Base-by-base conservation (phyloP, 129 eudicot genomes). In the Arctium lappa region DNA sequence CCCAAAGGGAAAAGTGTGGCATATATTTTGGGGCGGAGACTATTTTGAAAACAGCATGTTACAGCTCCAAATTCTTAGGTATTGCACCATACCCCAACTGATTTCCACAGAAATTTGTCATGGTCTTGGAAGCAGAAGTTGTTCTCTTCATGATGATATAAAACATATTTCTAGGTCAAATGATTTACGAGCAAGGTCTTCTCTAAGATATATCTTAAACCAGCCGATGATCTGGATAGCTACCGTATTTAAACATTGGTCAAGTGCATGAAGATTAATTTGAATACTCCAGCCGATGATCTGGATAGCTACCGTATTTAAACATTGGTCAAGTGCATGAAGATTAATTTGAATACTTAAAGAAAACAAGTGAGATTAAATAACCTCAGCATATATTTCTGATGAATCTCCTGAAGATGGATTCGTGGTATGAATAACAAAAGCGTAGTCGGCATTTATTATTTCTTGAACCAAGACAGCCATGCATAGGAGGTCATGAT, bases 391-490 rank as follows among this genome's bases (percentile, higher is more conserved):
- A 77, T 94, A 94, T 85, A 94, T 94, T 87, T 92, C 98, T 70
- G 97, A 90, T 74, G 92, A 22, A 73, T 94, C 97, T 85, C 96
- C 98, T 32, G 98, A 91, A 86, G 98, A 94, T 81, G 98, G 98
- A 88, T 94, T 94, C 2, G 97, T 94, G 44, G 98, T 94, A 85
- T 94, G 98, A 81, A 94, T 94, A 76, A 94, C 98, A 84, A 94
- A 94, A 84, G 98, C 98, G 48, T 94, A 94, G 80, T 94, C 98
- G 40, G 97, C 98, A 85, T 89, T 94, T 84, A 94, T 85, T 77
- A 94, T 89, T 81, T 94, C 98, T 86, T 94, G 98, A 84, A 94
- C 97, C 50, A 94, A 89, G 86, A 94, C 98, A 79, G 98, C 97
- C 98, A 94, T 94, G 89, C 97, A 90, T 75, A 94, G 91, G 76